These are phyloP conservation scores for Tolypocladium nubicola DNA, from an alignment of 2,329 filamentous ascomycete species.

Conservation along the genomic window DNA sequence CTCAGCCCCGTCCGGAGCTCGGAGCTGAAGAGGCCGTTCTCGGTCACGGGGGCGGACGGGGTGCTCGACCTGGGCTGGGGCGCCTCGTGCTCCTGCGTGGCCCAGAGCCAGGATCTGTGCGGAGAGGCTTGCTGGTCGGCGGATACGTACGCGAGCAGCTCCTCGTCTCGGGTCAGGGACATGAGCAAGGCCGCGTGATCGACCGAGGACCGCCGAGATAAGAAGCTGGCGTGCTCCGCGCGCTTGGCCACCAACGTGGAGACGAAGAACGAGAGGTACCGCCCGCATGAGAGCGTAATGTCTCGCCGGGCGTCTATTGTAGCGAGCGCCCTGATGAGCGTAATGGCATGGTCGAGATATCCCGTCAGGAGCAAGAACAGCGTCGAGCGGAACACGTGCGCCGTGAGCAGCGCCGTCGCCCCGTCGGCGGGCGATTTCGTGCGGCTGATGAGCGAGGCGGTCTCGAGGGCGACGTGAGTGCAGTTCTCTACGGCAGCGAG, in stretches of 20 bases:
- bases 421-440: slow-evolving; percentile 51
- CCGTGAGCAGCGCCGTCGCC: slow-evolving; percentile 65
- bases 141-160: slow-evolving; percentile 76
- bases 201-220: slow-evolving; percentile 21
- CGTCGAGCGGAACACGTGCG: slow-evolving; percentile 79
- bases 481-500: slow-evolving; percentile 68
- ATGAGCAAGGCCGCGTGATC: slow-evolving; percentile 20
- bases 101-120: slow-evolving; percentile 78
- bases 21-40: slow-evolving; percentile 30
- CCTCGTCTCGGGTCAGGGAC: slow-evolving; percentile 56
- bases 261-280: slow-evolving; percentile 74
- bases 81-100: slow-evolving; percentile 42
- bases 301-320: slow-evolving; percentile 62
- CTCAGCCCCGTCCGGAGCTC: slow-evolving; percentile 41
- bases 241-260: slow-evolving; percentile 50
- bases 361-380: slow-evolving; percentile 69
- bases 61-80: slow-evolving; percentile 10
- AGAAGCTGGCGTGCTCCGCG: slow-evolving; percentile 30
- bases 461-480: slow-evolving; percentile 64
- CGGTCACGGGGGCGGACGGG: slow-evolving; percentile 12
- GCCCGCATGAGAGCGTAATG: slow-evolving; percentile 68
- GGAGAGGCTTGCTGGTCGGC: slow-evolving; percentile 75
- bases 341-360: slow-evolving; percentile 60
- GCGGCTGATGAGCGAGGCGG: slow-evolving; percentile 63
- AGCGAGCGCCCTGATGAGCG: slow-evolving; percentile 61